A percentile compares a stretch with the other conserved stretches of the same genome.
phyloP scores from a whole-genome alignment of 176 grass and related monocot genomes.

The Saccharum officinarum region DNA sequence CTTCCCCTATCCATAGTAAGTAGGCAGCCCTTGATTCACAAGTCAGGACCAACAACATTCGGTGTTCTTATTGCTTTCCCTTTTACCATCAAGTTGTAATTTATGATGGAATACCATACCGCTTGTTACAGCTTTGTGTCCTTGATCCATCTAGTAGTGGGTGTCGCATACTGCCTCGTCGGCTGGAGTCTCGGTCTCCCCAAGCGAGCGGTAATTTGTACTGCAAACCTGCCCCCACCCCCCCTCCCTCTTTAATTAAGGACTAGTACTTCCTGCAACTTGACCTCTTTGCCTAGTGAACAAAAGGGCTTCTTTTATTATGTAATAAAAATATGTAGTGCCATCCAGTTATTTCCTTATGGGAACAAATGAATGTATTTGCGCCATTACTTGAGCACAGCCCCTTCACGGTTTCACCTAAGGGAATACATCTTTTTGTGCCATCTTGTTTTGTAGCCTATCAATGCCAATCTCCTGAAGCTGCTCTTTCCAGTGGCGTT shows the following conservation, averaged over 20 bases:
- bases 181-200: conserved; percentile 88
- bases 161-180: conserved; percentile 71
- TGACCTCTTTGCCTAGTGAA: not conserved
- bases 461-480: conserved; percentile 80
- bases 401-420: not conserved
- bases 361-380: not conserved
- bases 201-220: conserved; percentile 86
- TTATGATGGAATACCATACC: not conserved
- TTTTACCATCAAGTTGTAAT: not conserved
- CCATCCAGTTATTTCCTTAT: not conserved
- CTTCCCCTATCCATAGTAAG: conserved; percentile 99
- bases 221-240: too few relatives aligned
- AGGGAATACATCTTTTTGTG: not conserved
- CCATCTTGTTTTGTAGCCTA: conserved; percentile 54
- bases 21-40: not conserved
- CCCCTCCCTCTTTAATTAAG: too few relatives aligned
- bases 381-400: not conserved
- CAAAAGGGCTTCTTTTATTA: too few relatives aligned
- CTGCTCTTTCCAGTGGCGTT: conserved; percentile 85
- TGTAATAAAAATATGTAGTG: not conserved
- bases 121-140: conserved; percentile 74
- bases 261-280: not conserved
- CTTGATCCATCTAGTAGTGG: conserved; percentile 76
- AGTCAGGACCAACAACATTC: not conserved
- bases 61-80: not conserved